Evolutionary conservation across 306 rosid genomes (phyloP).

Genomic region (Coriaria nepalensis): DNA sequence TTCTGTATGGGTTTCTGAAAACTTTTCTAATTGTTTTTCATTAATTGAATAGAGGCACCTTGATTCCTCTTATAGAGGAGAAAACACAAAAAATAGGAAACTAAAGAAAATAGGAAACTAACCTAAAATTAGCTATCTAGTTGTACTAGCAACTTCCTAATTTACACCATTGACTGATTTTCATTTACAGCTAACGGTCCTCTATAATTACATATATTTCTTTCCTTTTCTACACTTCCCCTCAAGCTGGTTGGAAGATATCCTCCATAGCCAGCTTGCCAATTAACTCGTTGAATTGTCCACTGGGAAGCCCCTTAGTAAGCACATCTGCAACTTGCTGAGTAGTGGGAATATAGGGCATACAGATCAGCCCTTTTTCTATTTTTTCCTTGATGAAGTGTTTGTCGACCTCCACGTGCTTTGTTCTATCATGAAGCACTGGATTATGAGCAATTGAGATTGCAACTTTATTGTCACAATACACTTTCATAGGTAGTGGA

Average conservation of each 20-base stretch:
- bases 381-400: background rate
- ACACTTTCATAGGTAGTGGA: constrained; percentile 1
- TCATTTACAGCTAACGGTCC: too few relatives aligned
- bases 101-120: too few relatives aligned
- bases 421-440: background rate
- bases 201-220: too few relatives aligned
- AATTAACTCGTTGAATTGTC: background rate
- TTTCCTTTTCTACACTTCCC: background rate
- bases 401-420: background rate
- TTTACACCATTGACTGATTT: too few relatives aligned
- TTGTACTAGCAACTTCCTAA: too few relatives aligned
- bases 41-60: too few relatives aligned
- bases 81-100: too few relatives aligned
- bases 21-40: too few relatives aligned
- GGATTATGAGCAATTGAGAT: constrained; percentile 1
- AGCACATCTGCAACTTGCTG: background rate
- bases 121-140: too few relatives aligned
- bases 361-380: background rate
- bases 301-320: background rate
- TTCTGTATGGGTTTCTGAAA: background rate
- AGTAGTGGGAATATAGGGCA: background rate
- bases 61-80: too few relatives aligned
- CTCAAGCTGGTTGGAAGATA: background rate
- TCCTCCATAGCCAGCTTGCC: background rate
- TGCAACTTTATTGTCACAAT: background rate